phyloP scores from a whole-genome alignment of 2,329 filamentous ascomycete species.

The Ceratocystis lukuohia region DNA sequence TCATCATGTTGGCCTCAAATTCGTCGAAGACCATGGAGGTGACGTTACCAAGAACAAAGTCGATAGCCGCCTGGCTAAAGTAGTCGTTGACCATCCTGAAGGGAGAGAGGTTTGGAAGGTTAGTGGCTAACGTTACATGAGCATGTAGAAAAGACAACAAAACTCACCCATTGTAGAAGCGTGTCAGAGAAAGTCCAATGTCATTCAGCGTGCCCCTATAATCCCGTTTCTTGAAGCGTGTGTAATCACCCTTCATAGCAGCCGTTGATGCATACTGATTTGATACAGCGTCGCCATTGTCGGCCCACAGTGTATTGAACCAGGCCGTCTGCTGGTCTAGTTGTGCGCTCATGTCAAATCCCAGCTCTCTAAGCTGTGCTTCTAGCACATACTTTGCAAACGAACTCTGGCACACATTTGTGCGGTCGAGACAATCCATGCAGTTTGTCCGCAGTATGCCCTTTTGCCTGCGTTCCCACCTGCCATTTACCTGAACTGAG shows the following conservation, averaged over 20 bases:
- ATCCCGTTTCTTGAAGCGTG: constrained; percentile 76
- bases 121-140: not conserved
- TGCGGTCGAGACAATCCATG: constrained; percentile 95
- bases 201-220: constrained; percentile 87
- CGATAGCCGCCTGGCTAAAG: constrained; percentile 88
- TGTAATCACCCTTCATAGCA: constrained; percentile 93
- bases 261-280: constrained; percentile 93
- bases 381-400: constrained; percentile 76
- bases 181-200: constrained; percentile 71
- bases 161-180: constrained; percentile 53
- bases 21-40: constrained; percentile 78
- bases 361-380: constrained; percentile 59
- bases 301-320: constrained; percentile 96
- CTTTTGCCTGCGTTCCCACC: constrained; percentile 39
- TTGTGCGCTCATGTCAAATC: constrained; percentile 61
- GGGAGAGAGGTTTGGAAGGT: constrained; percentile 8
- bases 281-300: constrained; percentile 91
- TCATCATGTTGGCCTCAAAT: constrained; percentile 89
- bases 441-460: constrained; percentile 90
- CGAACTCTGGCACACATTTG: constrained; percentile 89
- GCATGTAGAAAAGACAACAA: not conserved
- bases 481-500: constrained; percentile 43
- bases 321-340: constrained; percentile 68
- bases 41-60: constrained; percentile 83
- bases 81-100: constrained; percentile 93